These are phyloP conservation scores for Leccinum subgranulosum DNA, from an alignment of 768 basidiomycete genomes.

Conservation along the genomic window DNA sequence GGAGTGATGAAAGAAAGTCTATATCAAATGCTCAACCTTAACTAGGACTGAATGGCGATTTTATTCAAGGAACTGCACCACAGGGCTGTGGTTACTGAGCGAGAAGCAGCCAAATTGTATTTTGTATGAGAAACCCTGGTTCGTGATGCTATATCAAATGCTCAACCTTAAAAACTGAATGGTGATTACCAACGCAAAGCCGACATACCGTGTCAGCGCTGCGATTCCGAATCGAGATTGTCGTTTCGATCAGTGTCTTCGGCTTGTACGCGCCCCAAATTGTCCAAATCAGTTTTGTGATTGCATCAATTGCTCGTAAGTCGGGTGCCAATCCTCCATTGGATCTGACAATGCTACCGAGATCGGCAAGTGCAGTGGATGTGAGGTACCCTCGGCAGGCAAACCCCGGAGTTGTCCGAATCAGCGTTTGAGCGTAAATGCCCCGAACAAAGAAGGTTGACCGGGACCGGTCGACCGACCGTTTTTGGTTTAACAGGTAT, in stretches of 20 bases:
- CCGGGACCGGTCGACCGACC: not conserved
- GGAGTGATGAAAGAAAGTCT: not conserved
- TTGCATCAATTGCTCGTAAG: not conserved
- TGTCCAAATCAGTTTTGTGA: not conserved
- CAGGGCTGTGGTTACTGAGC: not conserved
- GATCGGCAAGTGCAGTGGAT: not conserved
- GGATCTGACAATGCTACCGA: not conserved
- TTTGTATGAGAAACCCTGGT: not conserved
- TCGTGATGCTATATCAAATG: not conserved
- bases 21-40: not conserved
- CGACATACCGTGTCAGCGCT: not conserved
- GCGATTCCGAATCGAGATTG: not conserved
- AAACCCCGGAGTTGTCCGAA: not conserved
- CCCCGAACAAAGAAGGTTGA: not conserved
- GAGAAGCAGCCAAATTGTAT: not conserved
- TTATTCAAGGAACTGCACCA: no score
- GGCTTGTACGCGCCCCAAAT: not conserved
- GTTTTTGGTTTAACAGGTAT: not conserved
- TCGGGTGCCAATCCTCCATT: no score
- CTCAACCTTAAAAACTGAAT: not conserved
- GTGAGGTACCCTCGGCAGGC: not conserved
- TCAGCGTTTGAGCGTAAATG: not conserved
- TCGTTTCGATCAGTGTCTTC: not conserved
- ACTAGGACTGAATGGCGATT: no score
- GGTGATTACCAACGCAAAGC: not conserved